Evolutionary conservation across 2,329 filamentous ascomycete species (phyloP).

Genomic region (Stenocarpella maydis): DNA sequence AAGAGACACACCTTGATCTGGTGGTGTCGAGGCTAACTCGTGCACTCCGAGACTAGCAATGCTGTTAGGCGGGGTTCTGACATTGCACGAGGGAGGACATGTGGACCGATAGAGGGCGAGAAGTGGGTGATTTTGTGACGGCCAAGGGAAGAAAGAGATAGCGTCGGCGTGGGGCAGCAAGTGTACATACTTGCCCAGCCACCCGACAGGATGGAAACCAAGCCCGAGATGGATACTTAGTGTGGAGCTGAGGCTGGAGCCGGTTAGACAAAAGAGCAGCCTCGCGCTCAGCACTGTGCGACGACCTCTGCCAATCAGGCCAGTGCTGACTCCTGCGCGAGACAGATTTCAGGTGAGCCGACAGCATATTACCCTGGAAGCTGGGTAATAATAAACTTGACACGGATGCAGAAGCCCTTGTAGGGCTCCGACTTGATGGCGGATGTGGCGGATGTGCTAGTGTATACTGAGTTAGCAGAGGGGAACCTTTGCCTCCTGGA

Average conservation of each 20-base stretch:
- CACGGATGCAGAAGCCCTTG: conserved; percentile 4
- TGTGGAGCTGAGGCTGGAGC: no score
- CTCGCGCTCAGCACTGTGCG: no score
- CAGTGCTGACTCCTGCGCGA: not conserved
- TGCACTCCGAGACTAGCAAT: conserved; percentile 27
- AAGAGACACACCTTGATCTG: no score
- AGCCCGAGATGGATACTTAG: no score
- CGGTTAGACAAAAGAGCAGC: no score
- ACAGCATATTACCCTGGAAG: not conserved
- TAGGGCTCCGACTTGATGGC: not conserved
- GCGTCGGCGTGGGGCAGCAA: not conserved
- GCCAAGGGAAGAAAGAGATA: not conserved
- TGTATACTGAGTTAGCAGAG: not conserved
- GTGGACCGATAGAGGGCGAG: conserved; percentile 9
- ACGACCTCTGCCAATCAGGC: no score
- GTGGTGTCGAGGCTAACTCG: conserved; percentile 15
- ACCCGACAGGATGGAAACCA: not conserved
- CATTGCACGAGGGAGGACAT: no score
- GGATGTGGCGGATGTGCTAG: conserved; percentile 20
- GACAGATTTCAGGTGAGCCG: not conserved
- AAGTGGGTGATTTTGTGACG: not conserved
- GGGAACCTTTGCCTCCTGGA: not conserved
- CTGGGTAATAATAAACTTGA: no score
- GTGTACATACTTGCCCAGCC: not conserved
- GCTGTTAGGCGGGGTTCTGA: conserved; percentile 11